Conservation (phyloP, 441 rosid genomes). For the Rhodomyrtus psidioides region DNA sequence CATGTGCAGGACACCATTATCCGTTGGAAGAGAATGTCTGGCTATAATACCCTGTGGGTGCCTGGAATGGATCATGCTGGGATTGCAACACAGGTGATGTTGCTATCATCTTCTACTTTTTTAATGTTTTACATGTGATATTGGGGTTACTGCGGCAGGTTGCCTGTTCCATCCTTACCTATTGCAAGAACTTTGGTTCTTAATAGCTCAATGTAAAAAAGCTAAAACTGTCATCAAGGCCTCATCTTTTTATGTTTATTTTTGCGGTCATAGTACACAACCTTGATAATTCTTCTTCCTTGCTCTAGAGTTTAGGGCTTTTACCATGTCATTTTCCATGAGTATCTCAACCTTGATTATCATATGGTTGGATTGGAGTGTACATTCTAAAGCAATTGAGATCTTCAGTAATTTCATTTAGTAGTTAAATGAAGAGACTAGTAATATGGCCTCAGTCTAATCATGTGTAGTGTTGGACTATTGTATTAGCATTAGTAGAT, state of each 20-base stretch:
- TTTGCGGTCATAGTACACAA: neutral
- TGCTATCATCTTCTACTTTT: neutral
- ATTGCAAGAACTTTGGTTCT: neutral
- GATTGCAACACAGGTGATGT: constrained; percentile 80
- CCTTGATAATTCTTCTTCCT: neutral
- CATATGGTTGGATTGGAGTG: neutral
- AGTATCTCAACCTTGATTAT: neutral
- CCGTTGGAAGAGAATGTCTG: constrained; percentile 92
- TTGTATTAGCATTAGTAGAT: neutral
- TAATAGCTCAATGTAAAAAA: neutral
- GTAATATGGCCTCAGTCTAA: neutral
- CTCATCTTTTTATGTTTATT: neutral
- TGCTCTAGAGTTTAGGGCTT: neutral
- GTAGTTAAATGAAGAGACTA: neutral
- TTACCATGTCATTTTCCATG: neutral
- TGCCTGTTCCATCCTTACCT: neutral
- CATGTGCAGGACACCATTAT: constrained; percentile 68
- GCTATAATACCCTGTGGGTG: constrained; percentile 88
- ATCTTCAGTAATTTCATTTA: neutral
- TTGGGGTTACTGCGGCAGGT: neutral
- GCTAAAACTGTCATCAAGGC: neutral
- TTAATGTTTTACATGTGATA: neutral
- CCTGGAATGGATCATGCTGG: constrained; percentile 98
- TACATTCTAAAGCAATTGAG: neutral
- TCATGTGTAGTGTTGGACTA: neutral